A percentile compares a stretch with the other conserved stretches of the same genome.
Evolutionary conservation across 169 alveolate species (phyloP).

Genomic region (Babesia divergens): DNA sequence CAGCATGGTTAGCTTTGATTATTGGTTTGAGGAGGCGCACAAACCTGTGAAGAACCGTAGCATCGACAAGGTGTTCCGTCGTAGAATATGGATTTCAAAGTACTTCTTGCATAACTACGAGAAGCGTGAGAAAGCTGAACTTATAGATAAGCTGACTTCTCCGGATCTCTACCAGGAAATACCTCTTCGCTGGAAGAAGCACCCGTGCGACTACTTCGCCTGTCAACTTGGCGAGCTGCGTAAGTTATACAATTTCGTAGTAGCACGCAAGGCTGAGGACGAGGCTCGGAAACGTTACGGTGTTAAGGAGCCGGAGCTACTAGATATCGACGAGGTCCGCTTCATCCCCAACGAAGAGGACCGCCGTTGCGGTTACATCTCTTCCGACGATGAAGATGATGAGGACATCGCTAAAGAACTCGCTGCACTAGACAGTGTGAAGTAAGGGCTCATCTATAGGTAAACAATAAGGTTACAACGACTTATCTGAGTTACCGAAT

Average conservation of each 20-base stretch:
- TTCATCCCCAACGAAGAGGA: conserved; percentile 57
- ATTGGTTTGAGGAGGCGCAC: conserved; percentile 68
- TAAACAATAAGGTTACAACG: too few relatives aligned
- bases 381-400: conserved; percentile 19
- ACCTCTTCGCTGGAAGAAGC: conserved; percentile 56
- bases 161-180: conserved; percentile 55
- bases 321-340: conserved; percentile 52
- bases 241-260: conserved; percentile 47
- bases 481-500: too few relatives aligned
- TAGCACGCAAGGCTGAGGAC: conserved; percentile 56
- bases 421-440: neutral
- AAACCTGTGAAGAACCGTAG: conserved; percentile 40
- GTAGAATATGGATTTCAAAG: conserved; percentile 54
- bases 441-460: neutral
- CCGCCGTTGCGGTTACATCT: conserved; percentile 25
- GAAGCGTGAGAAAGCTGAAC: conserved; percentile 44
- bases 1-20: conserved; percentile 56
- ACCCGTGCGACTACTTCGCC: conserved; percentile 51
- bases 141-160: conserved; percentile 37
- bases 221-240: conserved; percentile 57
- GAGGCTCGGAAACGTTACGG: conserved; percentile 45
- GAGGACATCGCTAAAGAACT: conserved; percentile 10
- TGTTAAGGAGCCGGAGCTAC: conserved; percentile 27
- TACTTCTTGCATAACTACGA: conserved; percentile 55
- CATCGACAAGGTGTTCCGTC: conserved; percentile 31